A percentile compares a stretch with the other conserved stretches of the same genome.
Evolutionary conservation across 257 asterid species (phyloP).

Genomic region (Haberlea rhodopensis): DNA sequence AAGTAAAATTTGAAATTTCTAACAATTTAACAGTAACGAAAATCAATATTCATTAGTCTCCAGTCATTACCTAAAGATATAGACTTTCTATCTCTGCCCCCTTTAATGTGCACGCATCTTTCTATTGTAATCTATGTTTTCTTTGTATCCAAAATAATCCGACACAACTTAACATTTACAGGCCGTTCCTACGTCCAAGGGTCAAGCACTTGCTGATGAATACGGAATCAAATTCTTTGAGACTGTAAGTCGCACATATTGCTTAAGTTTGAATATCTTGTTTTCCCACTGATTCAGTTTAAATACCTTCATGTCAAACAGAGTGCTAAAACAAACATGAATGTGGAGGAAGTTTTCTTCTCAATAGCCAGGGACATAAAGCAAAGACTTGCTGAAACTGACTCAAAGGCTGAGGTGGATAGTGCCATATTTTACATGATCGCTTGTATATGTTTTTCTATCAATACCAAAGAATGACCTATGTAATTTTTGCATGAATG

Average conservation of each 20-base stretch:
- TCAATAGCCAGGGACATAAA: slow-evolving; percentile 89
- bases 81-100: background rate
- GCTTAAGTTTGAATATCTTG: slow-evolving; percentile 15
- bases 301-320: slow-evolving; percentile 38
- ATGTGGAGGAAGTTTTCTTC: slow-evolving; percentile 96
- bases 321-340: slow-evolving; percentile 95
- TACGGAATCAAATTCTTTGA: slow-evolving; percentile 89
- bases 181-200: slow-evolving; percentile 94
- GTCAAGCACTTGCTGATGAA: slow-evolving; percentile 97
- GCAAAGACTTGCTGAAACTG: slow-evolving; percentile 84
- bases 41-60: slow-evolving; percentile 1
- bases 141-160: slow-evolving; percentile 14
- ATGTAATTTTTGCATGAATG: slow-evolving; percentile 18
- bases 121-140: slow-evolving; percentile 8
- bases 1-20: background rate
- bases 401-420: slow-evolving; percentile 72
- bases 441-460: background rate
- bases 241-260: slow-evolving; percentile 59
- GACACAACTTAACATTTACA: slow-evolving; percentile 24
- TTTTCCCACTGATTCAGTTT: slow-evolving; percentile 13
- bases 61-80: background rate
- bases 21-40: slow-evolving; percentile 9
- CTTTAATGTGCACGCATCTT: slow-evolving; percentile 4
- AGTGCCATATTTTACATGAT: background rate
- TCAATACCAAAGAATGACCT: slow-evolving; percentile 19